These are phyloP conservation scores for Circinella minor DNA, from an alignment of 371 early-diverging fungal species.

Conservation along the genomic window DNA sequence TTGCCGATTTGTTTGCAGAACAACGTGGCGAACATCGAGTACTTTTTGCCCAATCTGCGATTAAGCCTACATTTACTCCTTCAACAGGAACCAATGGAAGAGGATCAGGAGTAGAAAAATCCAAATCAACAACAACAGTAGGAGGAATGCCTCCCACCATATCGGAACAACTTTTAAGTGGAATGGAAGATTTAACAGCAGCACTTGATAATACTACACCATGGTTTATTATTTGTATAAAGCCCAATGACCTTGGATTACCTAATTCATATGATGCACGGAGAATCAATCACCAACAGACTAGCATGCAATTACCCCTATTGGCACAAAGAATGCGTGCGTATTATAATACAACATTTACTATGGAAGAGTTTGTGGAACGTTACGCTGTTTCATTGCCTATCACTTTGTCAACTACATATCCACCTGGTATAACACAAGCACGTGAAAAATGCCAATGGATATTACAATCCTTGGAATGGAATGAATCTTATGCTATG, in stretches of 20 bases:
- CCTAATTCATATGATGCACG: conserved; percentile 62
- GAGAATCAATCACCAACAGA: conserved; percentile 59
- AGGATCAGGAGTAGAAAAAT: conserved; percentile 1
- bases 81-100: conserved; percentile 19
- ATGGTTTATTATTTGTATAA: conserved; percentile 87
- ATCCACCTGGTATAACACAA: not conserved
- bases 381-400: conserved; percentile 66
- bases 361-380: conserved; percentile 65
- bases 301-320: conserved; percentile 49
- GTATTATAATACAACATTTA: conserved; percentile 59
- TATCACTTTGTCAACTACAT: conserved; percentile 25
- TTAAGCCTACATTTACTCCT: conserved; percentile 42
- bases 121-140: not conserved
- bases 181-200: conserved; percentile 73
- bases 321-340: conserved; percentile 53
- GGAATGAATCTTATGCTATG: conserved; percentile 70
- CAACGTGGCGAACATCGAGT: conserved; percentile 43
- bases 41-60: conserved; percentile 40
- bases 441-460: conserved; percentile 55
- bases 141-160: conserved; percentile 24
- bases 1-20: conserved; percentile 79
- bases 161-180: conserved; percentile 54
- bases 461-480: conserved; percentile 60
- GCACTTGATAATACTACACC: conserved; percentile 73
- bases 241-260: conserved; percentile 68